phyloP scores from a whole-genome alignment of 148 eudicot species.

The Oxyria digyna region DNA sequence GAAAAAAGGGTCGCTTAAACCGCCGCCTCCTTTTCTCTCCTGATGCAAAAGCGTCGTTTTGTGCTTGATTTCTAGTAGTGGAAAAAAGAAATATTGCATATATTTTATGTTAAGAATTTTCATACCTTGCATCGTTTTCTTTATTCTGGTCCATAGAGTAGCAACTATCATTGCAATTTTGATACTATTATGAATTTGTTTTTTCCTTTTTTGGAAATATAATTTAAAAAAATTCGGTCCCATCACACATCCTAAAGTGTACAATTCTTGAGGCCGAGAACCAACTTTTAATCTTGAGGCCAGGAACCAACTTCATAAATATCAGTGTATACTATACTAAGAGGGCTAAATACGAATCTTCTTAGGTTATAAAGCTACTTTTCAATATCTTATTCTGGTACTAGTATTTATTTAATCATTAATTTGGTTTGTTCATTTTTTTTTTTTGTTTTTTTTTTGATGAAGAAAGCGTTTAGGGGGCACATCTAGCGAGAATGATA shows the following conservation, averaged over 20 bases:
- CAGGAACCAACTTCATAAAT: background rate
- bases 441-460: no score
- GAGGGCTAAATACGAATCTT: background rate
- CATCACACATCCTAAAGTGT: conserved; percentile 1
- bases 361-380: background rate
- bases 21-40: no score
- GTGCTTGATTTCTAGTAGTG: no score
- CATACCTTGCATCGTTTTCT: no score
- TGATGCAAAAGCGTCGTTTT: no score
- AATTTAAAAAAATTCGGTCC: background rate
- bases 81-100: background rate
- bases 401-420: no score
- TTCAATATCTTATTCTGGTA: background rate
- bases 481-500: no score
- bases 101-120: no score
- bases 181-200: background rate
- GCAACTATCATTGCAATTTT: background rate
- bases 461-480: no score
- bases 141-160: background rate
- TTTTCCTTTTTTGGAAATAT: background rate
- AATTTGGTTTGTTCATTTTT: no score
- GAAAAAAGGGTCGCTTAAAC: no score
- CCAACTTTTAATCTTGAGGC: no score
- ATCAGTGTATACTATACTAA: background rate
- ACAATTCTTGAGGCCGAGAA: background rate